Percentiles rank a stretch among this genome's conserved stretches.
Evolutionary conservation across 352 stramenopile species (phyloP).

Genomic region (Elongisporangium undulatum): DNA sequence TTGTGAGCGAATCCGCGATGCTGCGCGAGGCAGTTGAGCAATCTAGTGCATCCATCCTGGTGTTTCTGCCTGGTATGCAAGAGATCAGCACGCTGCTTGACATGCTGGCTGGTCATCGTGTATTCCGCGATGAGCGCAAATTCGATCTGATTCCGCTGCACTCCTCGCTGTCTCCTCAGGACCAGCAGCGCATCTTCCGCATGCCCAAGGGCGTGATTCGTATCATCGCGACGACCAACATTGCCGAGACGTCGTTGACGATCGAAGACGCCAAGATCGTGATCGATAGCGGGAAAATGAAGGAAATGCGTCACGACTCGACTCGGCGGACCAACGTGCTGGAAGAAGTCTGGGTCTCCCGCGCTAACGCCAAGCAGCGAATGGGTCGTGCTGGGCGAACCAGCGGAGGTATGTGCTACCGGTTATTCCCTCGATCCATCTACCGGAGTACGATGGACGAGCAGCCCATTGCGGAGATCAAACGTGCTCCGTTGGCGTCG

Average conservation of each 20-base stretch:
- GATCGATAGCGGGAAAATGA: conserved; percentile 96
- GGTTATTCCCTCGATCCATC: conserved; percentile 80
- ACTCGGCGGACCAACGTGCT: conserved; percentile 87
- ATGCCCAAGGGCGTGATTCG: conserved; percentile 64
- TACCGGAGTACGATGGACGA: conserved; percentile 73
- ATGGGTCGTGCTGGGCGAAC: conserved; percentile 91
- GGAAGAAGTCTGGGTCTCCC: conserved; percentile 87
- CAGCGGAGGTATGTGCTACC: conserved; percentile 86
- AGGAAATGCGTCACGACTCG: conserved; percentile 81
- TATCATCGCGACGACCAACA: conserved; percentile 96
- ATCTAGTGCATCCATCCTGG: conserved; percentile 85
- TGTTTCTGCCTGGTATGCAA: conserved; percentile 94
- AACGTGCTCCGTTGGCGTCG: conserved; percentile 93
- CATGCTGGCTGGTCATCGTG: conserved; percentile 48
- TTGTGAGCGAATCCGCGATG: conserved; percentile 53
- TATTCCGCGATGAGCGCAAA: conserved; percentile 39
- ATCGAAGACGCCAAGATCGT: conserved; percentile 94
- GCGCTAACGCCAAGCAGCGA: conserved; percentile 89
- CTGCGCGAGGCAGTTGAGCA: conserved; percentile 8
- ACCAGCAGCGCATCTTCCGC: conserved; percentile 93
- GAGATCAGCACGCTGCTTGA: conserved; percentile 92
- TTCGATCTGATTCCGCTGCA: conserved; percentile 91
- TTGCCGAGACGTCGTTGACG: conserved; percentile 95
- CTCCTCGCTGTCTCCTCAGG: conserved; percentile 89
- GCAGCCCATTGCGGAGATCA: conserved; percentile 92